Evolutionary conservation across 1,284 basidiomycete genomes (phyloP), one percentile per base, ranked within the genome.

Genomic region (Boletellus dicymbophilus): DNA sequence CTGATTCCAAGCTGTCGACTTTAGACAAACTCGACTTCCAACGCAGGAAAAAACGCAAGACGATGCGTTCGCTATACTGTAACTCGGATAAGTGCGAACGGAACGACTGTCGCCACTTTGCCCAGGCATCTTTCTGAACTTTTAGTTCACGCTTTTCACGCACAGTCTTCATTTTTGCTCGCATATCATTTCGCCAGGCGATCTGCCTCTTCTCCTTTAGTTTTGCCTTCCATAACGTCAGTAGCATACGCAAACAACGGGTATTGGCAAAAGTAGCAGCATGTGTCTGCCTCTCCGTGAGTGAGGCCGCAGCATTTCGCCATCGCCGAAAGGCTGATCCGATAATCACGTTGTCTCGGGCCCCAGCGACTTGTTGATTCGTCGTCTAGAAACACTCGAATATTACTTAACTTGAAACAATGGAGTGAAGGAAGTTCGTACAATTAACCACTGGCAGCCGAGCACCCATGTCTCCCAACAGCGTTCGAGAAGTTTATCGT

Each of bases 381-480:
- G 85, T 86, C 16, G 76, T 82, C 85, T 88, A 48, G 20, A 56
- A 52, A 49, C 44, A 44, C 54, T 48, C 41, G 26, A 31, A 54
- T 26, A 18, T 55, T 53, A 47, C 46, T 36, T 50, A 48, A 56
- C 44, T 43, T 52, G 43, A 51, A 50, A 44, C 40, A 27, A 46
- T 42, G 43, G 44, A 54, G 45, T 46, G 49, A 52, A 44, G 34
- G 48, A 50, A 51, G 25, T 49, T 73, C 87, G 54, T 67, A 91
- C 89, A 54, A 76, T 68, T 56, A 88, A 79, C 88, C 89, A 90
- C 37, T 79, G 64, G 58, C 78, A 78, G 2, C 82, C 81, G 58
- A 82, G 77, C 47, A 72, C 75, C 89, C 89, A 92, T 44, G 84
- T 77, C 39, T 82, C 76, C 79, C 82, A 88, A 58, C 80, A 90